Conservation (phyloP, 2,329 filamentous ascomycete genomes). For the Epichloe gansuensis region DNA sequence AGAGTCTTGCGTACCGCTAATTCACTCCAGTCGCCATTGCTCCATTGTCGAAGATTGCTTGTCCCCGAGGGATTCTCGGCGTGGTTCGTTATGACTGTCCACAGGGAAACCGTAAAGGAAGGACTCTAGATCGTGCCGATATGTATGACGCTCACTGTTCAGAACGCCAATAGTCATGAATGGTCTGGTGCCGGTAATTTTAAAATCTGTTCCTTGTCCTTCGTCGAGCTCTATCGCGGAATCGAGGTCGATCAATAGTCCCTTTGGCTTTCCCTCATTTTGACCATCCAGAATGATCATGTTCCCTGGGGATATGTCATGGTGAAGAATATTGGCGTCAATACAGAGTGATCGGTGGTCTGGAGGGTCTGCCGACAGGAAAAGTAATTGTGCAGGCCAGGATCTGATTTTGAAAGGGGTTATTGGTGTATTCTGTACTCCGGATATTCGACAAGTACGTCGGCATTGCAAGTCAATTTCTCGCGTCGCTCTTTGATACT, state of each 20-base stretch:
- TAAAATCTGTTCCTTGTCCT: neutral
- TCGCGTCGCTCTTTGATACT: neutral
- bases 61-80: conserved; percentile 3
- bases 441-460: conserved; percentile 6
- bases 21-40: conserved; percentile 6
- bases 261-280: conserved; percentile 1
- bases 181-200: conserved; percentile 8
- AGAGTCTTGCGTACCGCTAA: conserved; percentile 4
- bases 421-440: conserved; percentile 8
- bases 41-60: conserved; percentile 9
- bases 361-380: conserved; percentile 11
- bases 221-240: conserved; percentile 7
- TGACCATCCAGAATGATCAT: conserved; percentile 8
- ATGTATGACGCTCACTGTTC: conserved; percentile 7
- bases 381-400: conserved; percentile 11
- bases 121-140: conserved; percentile 17
- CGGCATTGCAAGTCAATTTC: neutral
- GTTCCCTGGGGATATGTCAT: conserved; percentile 10
- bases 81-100: conserved; percentile 5
- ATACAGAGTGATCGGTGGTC: conserved; percentile 10
- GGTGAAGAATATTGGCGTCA: conserved; percentile 8
- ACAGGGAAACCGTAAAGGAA: conserved; percentile 16
- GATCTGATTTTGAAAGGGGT: conserved; percentile 10
- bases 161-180: conserved; percentile 17
- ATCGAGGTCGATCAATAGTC: conserved; percentile 13